Percentiles rank a stretch among this genome's conserved stretches.
Conservation (phyloP, 345 rosid genomes). For the Boechera stricta region DNA sequence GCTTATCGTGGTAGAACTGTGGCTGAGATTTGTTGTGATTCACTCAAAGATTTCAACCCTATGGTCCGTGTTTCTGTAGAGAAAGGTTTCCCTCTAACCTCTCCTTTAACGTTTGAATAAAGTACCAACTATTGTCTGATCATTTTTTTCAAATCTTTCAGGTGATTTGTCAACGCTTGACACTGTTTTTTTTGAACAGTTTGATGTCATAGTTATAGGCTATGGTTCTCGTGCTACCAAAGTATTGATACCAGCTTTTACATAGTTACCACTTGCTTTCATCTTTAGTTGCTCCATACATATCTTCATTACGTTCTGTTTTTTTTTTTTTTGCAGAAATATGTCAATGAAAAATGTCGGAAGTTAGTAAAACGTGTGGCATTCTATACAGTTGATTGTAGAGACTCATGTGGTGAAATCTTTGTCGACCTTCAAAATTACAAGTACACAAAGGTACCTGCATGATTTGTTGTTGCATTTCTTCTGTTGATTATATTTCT, state of each 20-base stretch:
- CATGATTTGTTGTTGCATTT: slow-evolving; percentile 3
- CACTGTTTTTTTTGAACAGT: slow-evolving; percentile 67
- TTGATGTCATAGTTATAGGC: slow-evolving; percentile 78
- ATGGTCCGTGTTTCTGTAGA: slow-evolving; percentile 87
- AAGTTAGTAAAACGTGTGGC: slow-evolving; percentile 72
- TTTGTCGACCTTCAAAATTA: slow-evolving; percentile 84
- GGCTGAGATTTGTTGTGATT: slow-evolving; percentile 84
- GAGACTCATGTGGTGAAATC: slow-evolving; percentile 86
- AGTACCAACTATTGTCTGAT: not conserved
- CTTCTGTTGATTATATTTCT: not conserved
- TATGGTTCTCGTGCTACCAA: slow-evolving; percentile 66
- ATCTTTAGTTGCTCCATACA: not conserved
- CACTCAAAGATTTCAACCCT: slow-evolving; percentile 87
- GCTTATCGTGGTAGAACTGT: slow-evolving; percentile 61
- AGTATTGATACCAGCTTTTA: slow-evolving; percentile 45
- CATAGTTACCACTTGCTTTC: not conserved
- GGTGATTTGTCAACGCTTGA: slow-evolving; percentile 71
- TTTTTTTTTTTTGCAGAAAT: slow-evolving; percentile 52
- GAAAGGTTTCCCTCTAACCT: slow-evolving; percentile 56
- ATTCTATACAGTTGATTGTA: slow-evolving; percentile 82
- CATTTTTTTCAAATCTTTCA: slow-evolving; percentile 40
- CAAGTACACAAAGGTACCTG: slow-evolving; percentile 60
- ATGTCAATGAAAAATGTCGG: slow-evolving; percentile 79
- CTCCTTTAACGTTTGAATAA: not conserved
- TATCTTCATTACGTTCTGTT: not conserved